These are phyloP conservation scores for Pinus albicaulis DNA, from an alignment of 75 land plant genomes.

Conservation along the genomic window DNA sequence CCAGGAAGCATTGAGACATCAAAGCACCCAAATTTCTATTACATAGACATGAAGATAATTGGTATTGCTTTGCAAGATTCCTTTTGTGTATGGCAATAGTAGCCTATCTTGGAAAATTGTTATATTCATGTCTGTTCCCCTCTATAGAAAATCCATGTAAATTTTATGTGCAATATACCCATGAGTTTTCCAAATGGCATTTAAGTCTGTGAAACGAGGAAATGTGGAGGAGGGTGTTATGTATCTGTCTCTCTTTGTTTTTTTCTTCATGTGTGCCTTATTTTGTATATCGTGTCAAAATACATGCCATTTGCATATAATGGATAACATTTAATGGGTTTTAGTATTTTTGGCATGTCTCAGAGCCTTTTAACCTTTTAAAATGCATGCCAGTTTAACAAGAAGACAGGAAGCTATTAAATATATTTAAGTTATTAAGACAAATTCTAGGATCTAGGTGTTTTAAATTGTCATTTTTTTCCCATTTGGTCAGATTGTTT, in stretches of 20 bases:
- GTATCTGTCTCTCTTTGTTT: no score
- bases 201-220: not conserved
- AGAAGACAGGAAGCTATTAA: not conserved
- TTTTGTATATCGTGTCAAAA: not conserved
- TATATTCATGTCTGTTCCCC: not conserved
- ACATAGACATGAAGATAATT: not conserved
- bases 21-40: not conserved
- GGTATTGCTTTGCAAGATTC: not conserved
- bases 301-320: not conserved
- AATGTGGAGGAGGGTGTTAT: no score
- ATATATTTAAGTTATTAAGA: not conserved
- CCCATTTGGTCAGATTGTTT: not conserved
- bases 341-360: no score
- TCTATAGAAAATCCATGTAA: not conserved
- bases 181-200: not conserved
- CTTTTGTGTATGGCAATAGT: not conserved
- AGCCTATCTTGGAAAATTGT: not conserved
- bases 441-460: not conserved
- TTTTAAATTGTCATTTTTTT: not conserved
- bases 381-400: no score
- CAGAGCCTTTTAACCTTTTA: no score
- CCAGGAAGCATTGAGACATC: conserved; percentile 13
- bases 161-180: not conserved
- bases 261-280: no score
- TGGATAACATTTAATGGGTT: not conserved